These are phyloP conservation scores for Pseudogymnoascus sp. DNA, from an alignment of 2,329 filamentous ascomycete genomes.

Conservation along the genomic window DNA sequence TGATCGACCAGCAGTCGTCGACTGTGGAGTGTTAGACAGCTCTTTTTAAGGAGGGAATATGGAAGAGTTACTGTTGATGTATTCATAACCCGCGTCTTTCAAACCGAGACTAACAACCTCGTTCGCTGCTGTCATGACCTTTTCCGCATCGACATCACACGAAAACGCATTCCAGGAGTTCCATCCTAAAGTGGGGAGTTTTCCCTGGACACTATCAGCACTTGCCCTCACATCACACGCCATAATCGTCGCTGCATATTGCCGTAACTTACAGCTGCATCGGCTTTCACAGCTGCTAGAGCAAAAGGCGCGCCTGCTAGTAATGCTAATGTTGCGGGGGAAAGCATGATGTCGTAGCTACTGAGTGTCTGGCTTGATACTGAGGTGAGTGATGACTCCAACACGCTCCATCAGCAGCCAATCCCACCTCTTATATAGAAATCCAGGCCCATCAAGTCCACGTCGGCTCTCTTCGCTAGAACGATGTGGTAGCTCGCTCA, in stretches of 20 bases:
- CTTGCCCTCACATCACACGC: background rate
- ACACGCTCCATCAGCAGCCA: background rate
- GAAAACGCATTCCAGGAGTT: slow-evolving; percentile 47
- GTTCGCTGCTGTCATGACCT: slow-evolving; percentile 40
- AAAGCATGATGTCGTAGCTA: background rate
- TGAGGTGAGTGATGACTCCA: background rate
- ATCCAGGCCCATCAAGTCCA: background rate
- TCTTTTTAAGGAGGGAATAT: background rate
- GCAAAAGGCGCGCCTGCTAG: background rate
- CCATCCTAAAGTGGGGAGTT: slow-evolving; percentile 33
- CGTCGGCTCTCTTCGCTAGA: background rate
- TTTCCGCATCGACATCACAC: slow-evolving; percentile 41
- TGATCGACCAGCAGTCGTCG: slow-evolving; percentile 55
- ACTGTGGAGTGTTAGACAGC: slow-evolving; percentile 22
- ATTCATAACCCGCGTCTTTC: slow-evolving; percentile 46
- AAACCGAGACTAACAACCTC: slow-evolving; percentile 41
- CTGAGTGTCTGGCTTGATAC: background rate
- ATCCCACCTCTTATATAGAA: background rate
- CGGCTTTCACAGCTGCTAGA: background rate
- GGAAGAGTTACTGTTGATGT: slow-evolving; percentile 40
- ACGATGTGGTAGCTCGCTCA: background rate
- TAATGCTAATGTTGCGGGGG: background rate
- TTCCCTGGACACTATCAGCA: slow-evolving; percentile 14
- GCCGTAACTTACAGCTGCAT: background rate
- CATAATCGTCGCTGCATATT: background rate